Percentiles rank a stretch among this genome's conserved stretches.
phyloP scores from a whole-genome alignment of 2,329 filamentous ascomycete genomes.

The Calycina marina region DNA sequence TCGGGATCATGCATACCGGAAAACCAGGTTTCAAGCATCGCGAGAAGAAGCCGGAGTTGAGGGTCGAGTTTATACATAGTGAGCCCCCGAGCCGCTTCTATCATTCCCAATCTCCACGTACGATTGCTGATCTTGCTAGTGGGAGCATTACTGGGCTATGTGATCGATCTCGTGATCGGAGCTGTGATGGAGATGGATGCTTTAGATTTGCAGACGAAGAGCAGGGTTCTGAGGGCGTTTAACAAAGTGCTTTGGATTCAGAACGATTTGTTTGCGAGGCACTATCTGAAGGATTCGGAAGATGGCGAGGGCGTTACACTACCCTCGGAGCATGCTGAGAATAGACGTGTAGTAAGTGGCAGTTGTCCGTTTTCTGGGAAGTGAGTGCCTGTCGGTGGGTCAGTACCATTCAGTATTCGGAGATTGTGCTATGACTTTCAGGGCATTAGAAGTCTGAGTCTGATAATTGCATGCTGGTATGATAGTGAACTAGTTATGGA shows the following conservation, averaged over 20 bases:
- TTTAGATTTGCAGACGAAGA: constrained; percentile 52
- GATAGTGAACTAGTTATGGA: too few relatives aligned
- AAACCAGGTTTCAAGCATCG: constrained; percentile 51
- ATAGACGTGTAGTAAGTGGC: too few relatives aligned
- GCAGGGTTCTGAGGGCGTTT: constrained; percentile 59
- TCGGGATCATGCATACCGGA: constrained; percentile 75
- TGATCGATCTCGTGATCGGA: constrained; percentile 65
- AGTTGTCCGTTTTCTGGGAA: too few relatives aligned
- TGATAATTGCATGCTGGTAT: too few relatives aligned
- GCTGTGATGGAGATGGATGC: constrained; percentile 50
- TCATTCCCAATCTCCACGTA: too few relatives aligned
- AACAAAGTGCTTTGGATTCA: constrained; percentile 80
- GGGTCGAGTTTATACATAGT: constrained; percentile 66
- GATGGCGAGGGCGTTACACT: too few relatives aligned
- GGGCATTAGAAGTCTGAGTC: too few relatives aligned
- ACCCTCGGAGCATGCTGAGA: too few relatives aligned
- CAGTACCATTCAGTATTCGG: too few relatives aligned
- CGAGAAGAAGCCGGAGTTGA: constrained; percentile 29
- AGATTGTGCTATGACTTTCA: too few relatives aligned
- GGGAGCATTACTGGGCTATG: constrained; percentile 55
- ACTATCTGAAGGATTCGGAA: constrained; percentile 35
- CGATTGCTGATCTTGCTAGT: constrained; percentile 24
- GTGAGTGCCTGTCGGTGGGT: too few relatives aligned
- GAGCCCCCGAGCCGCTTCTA: not conserved
- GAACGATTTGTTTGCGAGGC: constrained; percentile 75